These are phyloP conservation scores for Chenopodium suecicum DNA, from an alignment of 148 eudicot genomes.

Conservation along the genomic window DNA sequence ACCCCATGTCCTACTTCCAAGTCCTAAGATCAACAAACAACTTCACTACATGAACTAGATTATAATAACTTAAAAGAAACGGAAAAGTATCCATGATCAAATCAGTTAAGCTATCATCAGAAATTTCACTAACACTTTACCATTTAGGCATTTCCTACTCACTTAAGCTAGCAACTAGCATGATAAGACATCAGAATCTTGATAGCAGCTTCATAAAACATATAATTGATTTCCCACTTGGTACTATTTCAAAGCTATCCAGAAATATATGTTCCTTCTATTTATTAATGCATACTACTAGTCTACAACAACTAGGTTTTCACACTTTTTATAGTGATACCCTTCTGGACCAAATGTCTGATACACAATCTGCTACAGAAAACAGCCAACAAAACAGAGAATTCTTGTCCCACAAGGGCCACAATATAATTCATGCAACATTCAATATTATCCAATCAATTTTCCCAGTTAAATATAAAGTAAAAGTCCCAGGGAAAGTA, in stretches of 20 bases:
- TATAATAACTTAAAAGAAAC: not conserved
- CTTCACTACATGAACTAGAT: not conserved
- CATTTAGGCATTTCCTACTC: not conserved
- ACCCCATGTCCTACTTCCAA: not conserved
- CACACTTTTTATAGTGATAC: not conserved
- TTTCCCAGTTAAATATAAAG: not conserved
- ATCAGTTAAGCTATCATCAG: not conserved
- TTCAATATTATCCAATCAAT: not conserved
- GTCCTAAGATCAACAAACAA: conserved; percentile 13
- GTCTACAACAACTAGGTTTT: not conserved
- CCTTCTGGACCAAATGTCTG: not conserved
- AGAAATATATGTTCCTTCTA: not conserved
- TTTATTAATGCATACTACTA: not conserved
- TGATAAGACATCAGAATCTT: conserved; percentile 10
- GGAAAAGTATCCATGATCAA: not conserved
- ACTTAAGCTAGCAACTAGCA: not conserved
- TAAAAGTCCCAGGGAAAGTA: not conserved
- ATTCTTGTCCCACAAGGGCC: not conserved
- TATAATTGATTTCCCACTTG: not conserved
- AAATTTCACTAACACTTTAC: not conserved
- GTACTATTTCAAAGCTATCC: not conserved
- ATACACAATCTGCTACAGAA: not conserved
- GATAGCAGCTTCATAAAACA: not conserved
- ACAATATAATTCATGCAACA: not conserved
- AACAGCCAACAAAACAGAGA: not conserved